These are phyloP conservation scores for Cenchrus fungigraminus DNA, from an alignment of 176 grass and related monocot genomes.

Conservation along the genomic window DNA sequence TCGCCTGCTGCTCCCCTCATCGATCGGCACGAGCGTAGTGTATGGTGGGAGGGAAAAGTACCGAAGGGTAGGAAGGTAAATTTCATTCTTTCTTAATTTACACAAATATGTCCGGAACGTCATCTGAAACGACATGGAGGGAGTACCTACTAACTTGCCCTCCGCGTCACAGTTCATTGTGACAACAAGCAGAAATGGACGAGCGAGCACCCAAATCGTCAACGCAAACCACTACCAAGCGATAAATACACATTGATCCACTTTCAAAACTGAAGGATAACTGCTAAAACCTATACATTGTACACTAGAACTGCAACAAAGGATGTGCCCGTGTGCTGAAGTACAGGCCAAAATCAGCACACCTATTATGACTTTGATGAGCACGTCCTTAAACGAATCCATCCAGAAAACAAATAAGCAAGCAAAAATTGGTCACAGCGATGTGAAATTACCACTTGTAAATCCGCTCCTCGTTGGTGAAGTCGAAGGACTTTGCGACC, in stretches of 20 bases:
- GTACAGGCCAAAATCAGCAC: background rate
- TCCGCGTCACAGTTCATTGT: background rate
- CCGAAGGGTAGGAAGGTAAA: too few species aligned
- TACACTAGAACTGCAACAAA: background rate
- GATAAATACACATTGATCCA: background rate
- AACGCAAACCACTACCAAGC: background rate
- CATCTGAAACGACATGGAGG: too few species aligned
- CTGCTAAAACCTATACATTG: background rate
- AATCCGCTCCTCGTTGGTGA: conserved; percentile 85
- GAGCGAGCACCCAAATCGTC: background rate
- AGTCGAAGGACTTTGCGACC: conserved; percentile 85
- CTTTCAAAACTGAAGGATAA: background rate
- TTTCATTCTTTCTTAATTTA: too few species aligned
- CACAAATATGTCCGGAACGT: too few species aligned
- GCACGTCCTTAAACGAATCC: background rate
- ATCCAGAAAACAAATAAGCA: background rate
- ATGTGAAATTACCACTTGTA: conserved; percentile 80
- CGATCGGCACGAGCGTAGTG: too few species aligned
- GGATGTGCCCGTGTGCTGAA: background rate
- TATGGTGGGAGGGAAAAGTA: too few species aligned
- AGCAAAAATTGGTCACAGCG: background rate
- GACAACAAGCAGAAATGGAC: background rate
- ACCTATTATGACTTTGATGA: conserved; percentile 3
- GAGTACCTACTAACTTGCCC: background rate
- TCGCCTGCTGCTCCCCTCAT: too few species aligned